Evolutionary conservation across 1,284 basidiomycete genomes (phyloP).

Genomic region (Leccinum pachyderme): DNA sequence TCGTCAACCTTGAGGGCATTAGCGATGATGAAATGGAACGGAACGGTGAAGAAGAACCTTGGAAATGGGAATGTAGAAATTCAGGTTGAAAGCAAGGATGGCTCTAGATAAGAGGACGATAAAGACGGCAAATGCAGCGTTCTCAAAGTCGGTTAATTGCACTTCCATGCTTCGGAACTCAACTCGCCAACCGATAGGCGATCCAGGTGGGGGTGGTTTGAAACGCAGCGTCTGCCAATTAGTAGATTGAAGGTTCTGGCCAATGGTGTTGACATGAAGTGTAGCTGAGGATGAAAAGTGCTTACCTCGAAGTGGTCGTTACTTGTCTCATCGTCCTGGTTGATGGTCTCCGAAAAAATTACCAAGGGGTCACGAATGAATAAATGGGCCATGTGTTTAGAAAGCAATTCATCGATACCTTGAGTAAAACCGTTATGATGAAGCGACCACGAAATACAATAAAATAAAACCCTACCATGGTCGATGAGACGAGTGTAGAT

Average conservation of each 20-base stretch:
- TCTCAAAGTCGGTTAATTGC: slow-evolving; percentile 98
- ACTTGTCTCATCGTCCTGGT: slow-evolving; percentile 85
- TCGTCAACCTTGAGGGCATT: slow-evolving; percentile 77
- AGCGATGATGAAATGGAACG: neutral
- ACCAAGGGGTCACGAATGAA: slow-evolving; percentile 99
- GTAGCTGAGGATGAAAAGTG: neutral
- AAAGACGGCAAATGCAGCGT: slow-evolving; percentile 95
- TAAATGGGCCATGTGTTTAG: slow-evolving; percentile 92
- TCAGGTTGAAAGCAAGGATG: slow-evolving; percentile 87
- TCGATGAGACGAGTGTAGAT: slow-evolving; percentile 72
- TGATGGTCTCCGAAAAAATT: slow-evolving; percentile 90
- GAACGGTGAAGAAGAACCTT: slow-evolving; percentile 55
- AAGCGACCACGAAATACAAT: neutral
- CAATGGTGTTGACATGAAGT: slow-evolving; percentile 8
- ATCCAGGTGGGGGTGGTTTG: slow-evolving; percentile 94
- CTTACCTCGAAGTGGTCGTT: slow-evolving; percentile 95
- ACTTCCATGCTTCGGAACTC: slow-evolving; percentile 99
- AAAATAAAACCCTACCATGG: slow-evolving; percentile 54
- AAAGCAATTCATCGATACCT: slow-evolving; percentile 88
- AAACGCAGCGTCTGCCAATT: slow-evolving; percentile 99
- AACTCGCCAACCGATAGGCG: slow-evolving; percentile 95
- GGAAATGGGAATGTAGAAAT: slow-evolving; percentile 96
- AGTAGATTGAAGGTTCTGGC: slow-evolving; percentile 94
- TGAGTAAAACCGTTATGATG: neutral
- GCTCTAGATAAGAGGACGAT: slow-evolving; percentile 92